Base-by-base conservation (phyloP, 345 rosid species). In the Heritiera fomes region DNA sequence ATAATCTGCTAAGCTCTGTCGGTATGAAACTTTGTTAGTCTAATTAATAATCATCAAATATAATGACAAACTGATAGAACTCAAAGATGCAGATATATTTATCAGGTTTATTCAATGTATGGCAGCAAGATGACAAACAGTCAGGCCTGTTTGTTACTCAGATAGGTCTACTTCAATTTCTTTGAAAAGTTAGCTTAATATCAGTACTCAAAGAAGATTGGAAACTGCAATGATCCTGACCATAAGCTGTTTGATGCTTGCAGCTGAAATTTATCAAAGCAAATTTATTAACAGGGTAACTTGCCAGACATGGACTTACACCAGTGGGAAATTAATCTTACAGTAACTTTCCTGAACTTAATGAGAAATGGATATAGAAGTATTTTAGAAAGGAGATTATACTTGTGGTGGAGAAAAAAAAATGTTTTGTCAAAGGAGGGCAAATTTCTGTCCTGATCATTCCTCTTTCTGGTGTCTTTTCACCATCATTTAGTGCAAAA, bases 11-110 rank as follows among this genome's bases (percentile, higher is more conserved):
- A 72, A 72, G 62, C 47, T 10, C 20, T 55, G 76, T 73, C 76
- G 76, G 76, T 73, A 73, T 38, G 76, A n/a, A n/a, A 10, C 5
- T 38, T 73, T 10, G 76, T 73, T 2, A 55, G 64, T 60, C 64
- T 23, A 60, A 53, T n/a, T 73, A 11, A 38, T 55, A 23, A 73
- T 73, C 60, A 71, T 52, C 72, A 67, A 43, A 43, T 43, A 67
- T 67, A 50, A 49, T 70, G 74, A 70, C 18, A 47, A 13, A 49
- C 47, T 2, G 20, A 70, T 28, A 70, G 58, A 47, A 70, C 58
- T 7, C 17, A 17, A 15, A 32, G 32, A 52, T 34, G 49, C 17
- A 53, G 34, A 20, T 46, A 47, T 70, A 47, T 70, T 47, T 70
- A 23, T 47, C 41, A 73, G 63, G 46, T 73, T 55, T 55, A 55